Conservation (phyloP, 306 rosid genomes). For the Cicer arietinum region DNA sequence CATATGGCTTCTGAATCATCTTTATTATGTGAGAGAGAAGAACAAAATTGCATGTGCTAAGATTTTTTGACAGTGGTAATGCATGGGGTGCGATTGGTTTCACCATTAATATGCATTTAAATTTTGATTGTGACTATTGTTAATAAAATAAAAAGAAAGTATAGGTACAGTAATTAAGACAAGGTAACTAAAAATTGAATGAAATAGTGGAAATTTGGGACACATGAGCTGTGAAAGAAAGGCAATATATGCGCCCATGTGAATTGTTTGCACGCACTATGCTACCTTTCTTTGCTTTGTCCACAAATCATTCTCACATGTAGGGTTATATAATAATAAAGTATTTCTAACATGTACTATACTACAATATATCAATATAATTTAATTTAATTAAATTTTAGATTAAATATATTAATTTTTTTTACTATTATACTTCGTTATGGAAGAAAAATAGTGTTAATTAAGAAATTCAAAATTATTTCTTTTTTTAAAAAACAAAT, state of each 20-base stretch:
- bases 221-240: conserved; percentile 39
- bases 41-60: conserved; percentile 41
- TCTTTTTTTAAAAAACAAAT: no score
- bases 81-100: conserved; percentile 30
- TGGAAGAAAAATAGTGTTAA: no score
- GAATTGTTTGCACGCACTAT: conserved; percentile 65
- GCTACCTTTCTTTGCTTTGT: conserved; percentile 60
- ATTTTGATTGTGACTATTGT: background rate
- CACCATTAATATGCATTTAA: conserved; percentile 26
- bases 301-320: conserved; percentile 81
- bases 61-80: conserved; percentile 15
- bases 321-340: conserved; percentile 52
- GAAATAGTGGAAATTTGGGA: conserved; percentile 11
- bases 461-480: no score
- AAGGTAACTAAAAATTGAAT: background rate
- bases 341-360: no score
- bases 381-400: no score
- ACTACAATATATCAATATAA: no score
- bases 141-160: background rate
- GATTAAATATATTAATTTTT: no score
- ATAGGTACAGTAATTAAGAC: background rate
- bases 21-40: background rate
- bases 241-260: conserved; percentile 55
- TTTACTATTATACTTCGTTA: no score
- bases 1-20: conserved; percentile 18